phyloP scores from a whole-genome alignment of 2,329 filamentous ascomycete genomes.

The Colletotrichum sp. region DNA sequence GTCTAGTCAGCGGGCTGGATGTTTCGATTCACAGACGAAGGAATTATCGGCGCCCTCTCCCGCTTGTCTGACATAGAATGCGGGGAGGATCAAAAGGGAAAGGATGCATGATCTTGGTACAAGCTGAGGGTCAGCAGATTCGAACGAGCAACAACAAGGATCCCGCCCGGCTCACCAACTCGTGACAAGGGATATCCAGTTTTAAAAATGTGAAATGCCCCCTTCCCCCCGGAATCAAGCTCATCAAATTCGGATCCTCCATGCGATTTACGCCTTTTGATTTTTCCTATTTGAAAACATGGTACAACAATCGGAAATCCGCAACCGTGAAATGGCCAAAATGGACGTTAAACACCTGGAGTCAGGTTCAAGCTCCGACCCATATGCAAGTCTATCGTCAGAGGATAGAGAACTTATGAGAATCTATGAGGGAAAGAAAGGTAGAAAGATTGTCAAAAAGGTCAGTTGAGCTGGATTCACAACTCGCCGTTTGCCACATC shows the following conservation, averaged over 20 bases:
- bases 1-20: neutral
- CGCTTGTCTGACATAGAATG: neutral
- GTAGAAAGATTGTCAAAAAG: conserved; percentile 19
- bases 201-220: neutral
- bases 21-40: neutral
- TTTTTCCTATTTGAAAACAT: neutral
- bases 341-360: neutral
- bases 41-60: neutral
- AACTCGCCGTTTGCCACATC: neutral
- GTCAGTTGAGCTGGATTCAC: neutral
- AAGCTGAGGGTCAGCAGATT: neutral
- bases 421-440: neutral
- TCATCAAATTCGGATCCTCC: neutral
- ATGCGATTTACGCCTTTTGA: neutral
- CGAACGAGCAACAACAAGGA: neutral
- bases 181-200: neutral
- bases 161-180: neutral
- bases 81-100: neutral
- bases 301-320: neutral
- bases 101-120: neutral
- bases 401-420: neutral
- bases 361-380: neutral
- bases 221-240: neutral
- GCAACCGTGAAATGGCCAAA: neutral
- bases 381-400: neutral